Evolutionary conservation across 495 filamentous ascomycete genomes (phyloP), one percentile per base, ranked within the genome.

Genomic region (Penicillium canescens): DNA sequence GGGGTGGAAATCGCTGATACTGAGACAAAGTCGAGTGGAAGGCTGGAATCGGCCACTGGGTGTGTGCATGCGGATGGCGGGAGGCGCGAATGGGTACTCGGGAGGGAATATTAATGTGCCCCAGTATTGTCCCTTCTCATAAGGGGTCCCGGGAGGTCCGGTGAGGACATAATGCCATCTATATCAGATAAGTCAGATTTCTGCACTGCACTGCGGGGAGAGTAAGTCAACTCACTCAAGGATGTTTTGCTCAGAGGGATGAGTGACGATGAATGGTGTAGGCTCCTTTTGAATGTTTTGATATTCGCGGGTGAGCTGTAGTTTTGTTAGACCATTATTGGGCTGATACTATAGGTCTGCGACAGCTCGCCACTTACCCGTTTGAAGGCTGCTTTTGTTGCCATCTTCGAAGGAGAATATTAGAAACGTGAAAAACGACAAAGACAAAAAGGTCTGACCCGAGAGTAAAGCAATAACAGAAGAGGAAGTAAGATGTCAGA

Each of bases 101-200:
- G 91, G 84, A 21, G 94, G 94, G 70, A 98, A 98, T 50, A 93
- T 86, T 34, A 98, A 76, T 1, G 95, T 97, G 37, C 94, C 94
- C 94, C 94, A 98, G 76, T 98, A 98, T 67, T 98, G 94, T 35
- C 94, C 94, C 72, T 85, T 84, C 63, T 95, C 85, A 71, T 98
- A 98, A 1, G 94, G 93, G 2, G 94, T 98, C 21, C 88, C 80
- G 57, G 93, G 90, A n/a, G 94, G 94, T 6, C 94, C 95, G 20
- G 92, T 96, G 39, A 98, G 85, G 65, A 98, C 92, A 74, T 96
- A 98, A 75, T 98, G 94, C 94, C 93, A 98, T 79, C 88, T 91
- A 52, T n/a, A 31, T 31, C 28, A 43, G 31, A 31, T 24, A 52
- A 37, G 49, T 65, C 18, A 50, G 49, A 21, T 14, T 18, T 38